Percentiles rank a stretch among this genome's conserved stretches.
These are phyloP conservation scores for Fagus crenata DNA, from an alignment of 306 rosid species.

Conservation along the genomic window DNA sequence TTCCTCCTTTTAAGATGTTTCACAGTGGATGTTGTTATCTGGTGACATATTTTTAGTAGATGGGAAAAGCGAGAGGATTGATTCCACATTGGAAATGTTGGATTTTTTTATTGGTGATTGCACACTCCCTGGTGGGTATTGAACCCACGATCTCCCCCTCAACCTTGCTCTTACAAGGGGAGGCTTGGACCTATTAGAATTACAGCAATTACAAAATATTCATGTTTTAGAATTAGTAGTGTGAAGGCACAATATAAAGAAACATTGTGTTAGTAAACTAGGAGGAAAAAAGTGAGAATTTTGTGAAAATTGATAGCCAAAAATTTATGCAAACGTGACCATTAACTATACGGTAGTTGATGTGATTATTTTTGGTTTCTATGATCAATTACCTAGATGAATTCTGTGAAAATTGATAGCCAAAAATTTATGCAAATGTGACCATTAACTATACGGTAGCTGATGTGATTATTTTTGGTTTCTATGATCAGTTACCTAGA, in stretches of 20 bases:
- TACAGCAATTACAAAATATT: background rate
- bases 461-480: background rate
- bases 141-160: no score
- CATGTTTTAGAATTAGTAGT: background rate
- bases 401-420: background rate
- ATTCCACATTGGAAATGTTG: no score
- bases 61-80: no score
- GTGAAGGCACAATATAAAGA: background rate
- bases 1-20: slow-evolving; percentile 6
- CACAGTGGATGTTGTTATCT: background rate
- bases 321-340: background rate
- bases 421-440: background rate
- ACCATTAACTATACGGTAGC: background rate
- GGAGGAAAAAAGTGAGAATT: background rate
- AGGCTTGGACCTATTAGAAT: background rate
- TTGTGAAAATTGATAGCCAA: background rate
- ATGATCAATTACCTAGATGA: background rate
- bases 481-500: background rate
- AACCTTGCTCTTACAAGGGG: no score
- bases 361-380: background rate
- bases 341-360: background rate
- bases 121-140: no score
- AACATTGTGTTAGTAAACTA: background rate
- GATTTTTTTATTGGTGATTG: no score
- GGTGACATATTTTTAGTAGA: background rate